phyloP scores from a whole-genome alignment of 495 filamentous ascomycete species.

The Neurospora sublineolata region DNA sequence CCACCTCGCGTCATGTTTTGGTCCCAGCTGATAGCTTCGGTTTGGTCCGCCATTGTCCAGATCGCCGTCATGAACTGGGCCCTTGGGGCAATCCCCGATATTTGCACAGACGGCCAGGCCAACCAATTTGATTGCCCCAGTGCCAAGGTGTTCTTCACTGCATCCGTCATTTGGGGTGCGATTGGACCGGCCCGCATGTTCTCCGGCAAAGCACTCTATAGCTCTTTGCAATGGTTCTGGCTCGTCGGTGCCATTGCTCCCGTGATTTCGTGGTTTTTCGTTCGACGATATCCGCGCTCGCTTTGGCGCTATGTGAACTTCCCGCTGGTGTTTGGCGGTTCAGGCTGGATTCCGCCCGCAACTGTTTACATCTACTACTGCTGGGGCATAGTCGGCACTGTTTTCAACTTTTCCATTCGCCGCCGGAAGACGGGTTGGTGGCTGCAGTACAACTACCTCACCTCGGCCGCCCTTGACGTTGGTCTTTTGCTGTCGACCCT shows the following conservation, averaged over 20 bases:
- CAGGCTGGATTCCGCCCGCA: conserved; percentile 50
- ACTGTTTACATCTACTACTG: conserved; percentile 54
- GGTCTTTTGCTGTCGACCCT: conserved; percentile 56
- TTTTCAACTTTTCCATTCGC: conserved; percentile 57
- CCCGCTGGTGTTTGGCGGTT: conserved; percentile 57
- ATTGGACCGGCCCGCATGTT: conserved; percentile 47
- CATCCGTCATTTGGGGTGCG: conserved; percentile 40
- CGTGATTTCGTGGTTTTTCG: conserved; percentile 47
- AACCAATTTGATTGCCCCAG: conserved; percentile 54
- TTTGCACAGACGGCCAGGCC: conserved; percentile 46
- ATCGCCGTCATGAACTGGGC: conserved; percentile 57
- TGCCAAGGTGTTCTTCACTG: conserved; percentile 54
- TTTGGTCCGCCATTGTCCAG: conserved; percentile 55
- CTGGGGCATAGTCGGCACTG: conserved; percentile 56
- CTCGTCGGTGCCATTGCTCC: conserved; percentile 50
- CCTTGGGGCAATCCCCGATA: conserved; percentile 45
- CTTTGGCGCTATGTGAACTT: conserved; percentile 48
- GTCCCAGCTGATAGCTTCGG: conserved; percentile 51
- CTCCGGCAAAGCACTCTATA: conserved; percentile 49
- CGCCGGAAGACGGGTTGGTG: conserved; percentile 57
- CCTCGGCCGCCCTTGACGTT: conserved; percentile 59
- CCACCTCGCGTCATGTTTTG: conserved; percentile 55
- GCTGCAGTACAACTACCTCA: conserved; percentile 70
- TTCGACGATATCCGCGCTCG: conserved; percentile 47
- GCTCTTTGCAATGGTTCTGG: conserved; percentile 57